phyloP scores from a whole-genome alignment of 1,284 basidiomycete species.

The Apiotrichum laibachii region DNA sequence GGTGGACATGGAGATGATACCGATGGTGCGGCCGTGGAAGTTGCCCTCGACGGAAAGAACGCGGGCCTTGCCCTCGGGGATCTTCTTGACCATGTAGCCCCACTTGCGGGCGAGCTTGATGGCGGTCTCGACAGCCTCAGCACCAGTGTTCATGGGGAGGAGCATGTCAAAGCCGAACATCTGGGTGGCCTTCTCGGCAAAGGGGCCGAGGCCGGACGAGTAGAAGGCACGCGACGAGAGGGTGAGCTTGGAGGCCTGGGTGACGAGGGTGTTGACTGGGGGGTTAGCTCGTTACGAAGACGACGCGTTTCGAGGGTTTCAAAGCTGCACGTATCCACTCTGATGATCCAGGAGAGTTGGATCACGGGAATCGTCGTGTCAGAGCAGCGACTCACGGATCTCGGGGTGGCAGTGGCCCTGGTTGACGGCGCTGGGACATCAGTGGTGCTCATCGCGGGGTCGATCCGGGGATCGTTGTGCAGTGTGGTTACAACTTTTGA shows the following conservation, averaged over 20 bases:
- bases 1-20: constrained; percentile 90
- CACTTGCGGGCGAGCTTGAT: constrained; percentile 81
- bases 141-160: constrained; percentile 99
- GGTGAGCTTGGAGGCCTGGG: constrained; percentile 86
- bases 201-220: constrained; percentile 84
- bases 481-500: not conserved
- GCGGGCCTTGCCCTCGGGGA: constrained; percentile 77
- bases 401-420: constrained; percentile 92
- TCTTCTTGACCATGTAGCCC: constrained; percentile 82
- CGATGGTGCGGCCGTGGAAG: constrained; percentile 93
- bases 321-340: too few species aligned
- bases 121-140: constrained; percentile 92
- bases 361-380: not conserved
- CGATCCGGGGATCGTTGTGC: not conserved
- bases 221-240: constrained; percentile 96
- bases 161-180: constrained; percentile 92
- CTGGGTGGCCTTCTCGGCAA: constrained; percentile 79
- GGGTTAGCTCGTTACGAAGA: constrained; percentile 6
- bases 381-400: constrained; percentile 32
- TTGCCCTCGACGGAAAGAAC: constrained; percentile 86
- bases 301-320: too few species aligned
- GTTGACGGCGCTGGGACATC: constrained; percentile 68
- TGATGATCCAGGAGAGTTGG: too few species aligned
- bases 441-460: constrained; percentile 1
- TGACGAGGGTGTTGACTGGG: constrained; percentile 75